phyloP scores from a whole-genome alignment of 2,329 filamentous ascomycete genomes.

The Colletotrichum aenigma region DNA sequence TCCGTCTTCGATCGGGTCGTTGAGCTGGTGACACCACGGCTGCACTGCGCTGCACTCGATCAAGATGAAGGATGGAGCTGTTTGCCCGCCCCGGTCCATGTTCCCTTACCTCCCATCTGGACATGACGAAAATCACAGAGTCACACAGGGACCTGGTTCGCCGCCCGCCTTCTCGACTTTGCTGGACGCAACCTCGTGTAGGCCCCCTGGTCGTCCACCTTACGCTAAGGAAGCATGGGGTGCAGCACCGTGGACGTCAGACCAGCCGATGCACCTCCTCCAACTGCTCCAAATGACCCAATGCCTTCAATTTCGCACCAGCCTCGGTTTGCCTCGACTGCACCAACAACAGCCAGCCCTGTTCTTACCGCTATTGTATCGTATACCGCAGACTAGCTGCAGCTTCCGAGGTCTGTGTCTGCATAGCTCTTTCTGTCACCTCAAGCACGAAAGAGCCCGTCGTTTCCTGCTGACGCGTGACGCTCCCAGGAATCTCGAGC shows the following conservation, averaged over 20 bases:
- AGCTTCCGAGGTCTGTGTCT: neutral
- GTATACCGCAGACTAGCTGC: neutral
- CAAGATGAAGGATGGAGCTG: slow-evolving; percentile 12
- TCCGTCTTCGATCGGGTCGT: neutral
- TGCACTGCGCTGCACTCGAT: neutral
- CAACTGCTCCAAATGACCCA: neutral
- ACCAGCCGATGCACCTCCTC: neutral
- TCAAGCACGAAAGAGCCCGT: neutral
- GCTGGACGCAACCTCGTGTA: slow-evolving; percentile 17
- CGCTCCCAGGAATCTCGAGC: neutral
- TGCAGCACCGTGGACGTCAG: slow-evolving; percentile 5
- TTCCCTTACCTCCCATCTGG: neutral
- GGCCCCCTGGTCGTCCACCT: neutral
- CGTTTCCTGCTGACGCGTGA: slow-evolving; percentile 1
- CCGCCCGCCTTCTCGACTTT: neutral
- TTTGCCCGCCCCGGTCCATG: neutral
- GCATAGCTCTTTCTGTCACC: neutral
- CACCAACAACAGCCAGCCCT: neutral
- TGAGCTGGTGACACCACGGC: neutral
- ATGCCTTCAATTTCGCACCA: neutral
- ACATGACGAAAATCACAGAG: slow-evolving; percentile 6
- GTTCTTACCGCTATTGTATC: neutral
- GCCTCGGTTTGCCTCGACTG: neutral
- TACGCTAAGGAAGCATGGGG: slow-evolving; percentile 7
- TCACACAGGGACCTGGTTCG: neutral